Conservation (phyloP, 129 eudicot species). For the Arctium lappa region DNA sequence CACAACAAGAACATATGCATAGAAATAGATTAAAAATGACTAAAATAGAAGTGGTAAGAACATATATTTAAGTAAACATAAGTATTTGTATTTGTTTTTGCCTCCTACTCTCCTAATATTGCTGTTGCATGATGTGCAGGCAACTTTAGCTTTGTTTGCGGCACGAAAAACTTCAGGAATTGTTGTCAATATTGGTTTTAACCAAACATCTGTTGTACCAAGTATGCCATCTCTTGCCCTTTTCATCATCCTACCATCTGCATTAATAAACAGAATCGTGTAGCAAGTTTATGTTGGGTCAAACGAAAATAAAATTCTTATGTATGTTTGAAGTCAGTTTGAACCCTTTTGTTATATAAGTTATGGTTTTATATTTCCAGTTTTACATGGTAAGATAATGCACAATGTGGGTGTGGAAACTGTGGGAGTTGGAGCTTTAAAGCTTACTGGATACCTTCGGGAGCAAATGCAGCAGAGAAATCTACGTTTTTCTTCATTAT, state of each 20-base stretch:
- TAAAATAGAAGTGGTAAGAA: not conserved
- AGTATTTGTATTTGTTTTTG: not conserved
- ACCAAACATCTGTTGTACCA: constrained; percentile 91
- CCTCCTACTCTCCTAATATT: constrained; percentile 15
- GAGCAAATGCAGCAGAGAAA: constrained; percentile 85
- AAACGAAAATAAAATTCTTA: not conserved
- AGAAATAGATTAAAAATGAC: not conserved
- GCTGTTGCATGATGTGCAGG: constrained; percentile 48
- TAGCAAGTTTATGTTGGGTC: constrained; percentile 1
- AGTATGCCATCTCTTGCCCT: constrained; percentile 45
- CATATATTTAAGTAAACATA: not conserved
- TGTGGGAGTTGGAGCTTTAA: constrained; percentile 81
- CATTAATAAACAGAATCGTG: not conserved
- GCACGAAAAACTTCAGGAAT: constrained; percentile 90
- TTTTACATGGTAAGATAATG: constrained; percentile 85
- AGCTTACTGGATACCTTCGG: constrained; percentile 86
- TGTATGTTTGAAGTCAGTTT: not conserved
- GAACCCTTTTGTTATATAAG: not conserved
- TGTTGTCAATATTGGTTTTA: constrained; percentile 87
- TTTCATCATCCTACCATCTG: not conserved
- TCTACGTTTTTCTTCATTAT: constrained; percentile 57
- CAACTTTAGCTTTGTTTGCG: constrained; percentile 87
- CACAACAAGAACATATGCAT: not conserved
- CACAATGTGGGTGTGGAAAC: constrained; percentile 81
- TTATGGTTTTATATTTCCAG: constrained; percentile 34